Conservation (phyloP, 306 rosid genomes). For the Sicyos edulis region DNA sequence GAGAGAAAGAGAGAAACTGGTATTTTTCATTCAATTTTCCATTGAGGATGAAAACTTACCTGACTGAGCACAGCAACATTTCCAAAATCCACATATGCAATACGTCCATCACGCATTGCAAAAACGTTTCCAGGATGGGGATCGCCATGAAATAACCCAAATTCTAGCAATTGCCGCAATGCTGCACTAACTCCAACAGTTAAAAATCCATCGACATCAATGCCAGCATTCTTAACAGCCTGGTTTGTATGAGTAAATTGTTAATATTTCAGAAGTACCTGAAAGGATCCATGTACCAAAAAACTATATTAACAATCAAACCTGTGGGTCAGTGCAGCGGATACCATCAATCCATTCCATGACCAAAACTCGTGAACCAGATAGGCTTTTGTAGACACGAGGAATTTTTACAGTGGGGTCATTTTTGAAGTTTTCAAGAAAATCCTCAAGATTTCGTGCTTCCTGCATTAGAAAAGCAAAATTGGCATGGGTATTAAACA, state of each 20-base stretch:
- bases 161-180: constrained; percentile 85
- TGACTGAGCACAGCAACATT: constrained; percentile 99
- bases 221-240: constrained; percentile 84
- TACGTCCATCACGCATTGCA: constrained; percentile 98
- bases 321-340: constrained; percentile 94
- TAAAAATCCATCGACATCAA: constrained; percentile 80
- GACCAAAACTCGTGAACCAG: constrained; percentile 79
- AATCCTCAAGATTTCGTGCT: constrained; percentile 94
- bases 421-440: constrained; percentile 78
- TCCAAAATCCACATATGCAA: constrained; percentile 97
- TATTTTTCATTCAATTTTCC: constrained; percentile 6
- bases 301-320: constrained; percentile 31
- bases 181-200: constrained; percentile 99
- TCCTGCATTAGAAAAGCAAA: constrained; percentile 53
- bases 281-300: constrained; percentile 17
- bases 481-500: background rate
- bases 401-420: constrained; percentile 98
- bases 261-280: constrained; percentile 19
- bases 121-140: constrained; percentile 98
- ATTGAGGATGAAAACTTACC: constrained; percentile 38
- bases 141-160: constrained; percentile 97
- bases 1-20: constrained; percentile 8
- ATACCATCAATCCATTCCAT: constrained; percentile 99
- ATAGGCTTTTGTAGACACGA: constrained; percentile 67
- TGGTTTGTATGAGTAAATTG: constrained; percentile 36